Evolutionary conservation across 345 rosid genomes (phyloP), one percentile per base, ranked within the genome.

Genomic region (Combretum micranthum): DNA sequence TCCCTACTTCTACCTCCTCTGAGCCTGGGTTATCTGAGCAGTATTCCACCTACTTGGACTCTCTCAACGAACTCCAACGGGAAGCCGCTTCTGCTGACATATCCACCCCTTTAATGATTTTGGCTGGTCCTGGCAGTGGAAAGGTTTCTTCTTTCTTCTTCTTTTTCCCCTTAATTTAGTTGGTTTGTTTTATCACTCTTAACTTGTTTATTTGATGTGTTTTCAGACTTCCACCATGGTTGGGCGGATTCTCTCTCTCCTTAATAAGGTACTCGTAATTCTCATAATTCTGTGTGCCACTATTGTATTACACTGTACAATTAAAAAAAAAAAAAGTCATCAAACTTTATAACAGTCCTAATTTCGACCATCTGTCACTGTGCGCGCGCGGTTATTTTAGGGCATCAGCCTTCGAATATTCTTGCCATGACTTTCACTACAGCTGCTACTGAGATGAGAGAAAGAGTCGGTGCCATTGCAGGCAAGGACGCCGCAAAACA

Each of bases 51-150:
- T 92, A 83, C 75, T 68, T 84, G 74, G 76, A 65, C 42, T 72
- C 84, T 47, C 80, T 92, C 65, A 92, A 84, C 74, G 95, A 86
- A 52, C 78, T 77, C 77, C 95, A 92, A 67, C 77, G 70, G n/a
- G 88, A 84, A 57, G 98, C 98, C 6, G 98, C 96, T 20, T 83
- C 80, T 64, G 72, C 80, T 72, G 71, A 84, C 61, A 79, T 84
- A 52, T 75, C 90, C 32, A 72, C 71, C 17, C 96, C 98, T 73
- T 80, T 82, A 52, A 84, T 92, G 96, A 88, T 92, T 69, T 80
- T 74, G 48, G 98, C 98, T 66, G 98, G 98, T 74, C 96, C 96
- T 23, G 95, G 98, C 67, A 92, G 98, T 59, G 96, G 98, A 62
- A 92, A 92, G 96, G 98, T 88, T 20, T 57, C 56, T 63, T n/a